Evolutionary conservation across 2,329 filamentous ascomycete species (phyloP).

Genomic region (Pestalotiopsis sp.): DNA sequence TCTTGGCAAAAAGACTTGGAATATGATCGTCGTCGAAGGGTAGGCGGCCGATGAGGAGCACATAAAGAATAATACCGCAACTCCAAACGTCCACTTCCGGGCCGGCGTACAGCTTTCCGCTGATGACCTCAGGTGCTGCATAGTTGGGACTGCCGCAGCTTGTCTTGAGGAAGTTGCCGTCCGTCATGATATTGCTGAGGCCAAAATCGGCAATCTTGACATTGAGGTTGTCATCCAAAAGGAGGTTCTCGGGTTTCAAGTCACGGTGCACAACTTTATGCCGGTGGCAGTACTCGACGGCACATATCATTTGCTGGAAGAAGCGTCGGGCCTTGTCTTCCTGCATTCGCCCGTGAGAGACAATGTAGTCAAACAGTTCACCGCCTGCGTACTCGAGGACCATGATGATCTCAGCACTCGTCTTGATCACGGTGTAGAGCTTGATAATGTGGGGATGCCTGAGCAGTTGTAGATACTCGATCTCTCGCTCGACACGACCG

Average conservation of each 20-base stretch:
- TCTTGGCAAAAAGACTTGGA: constrained; percentile 95
- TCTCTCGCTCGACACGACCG: constrained; percentile 94
- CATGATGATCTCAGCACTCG: constrained; percentile 94
- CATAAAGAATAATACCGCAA: constrained; percentile 87
- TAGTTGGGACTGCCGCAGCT: constrained; percentile 99
- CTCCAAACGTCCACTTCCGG: constrained; percentile 99
- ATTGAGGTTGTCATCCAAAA: constrained; percentile 92
- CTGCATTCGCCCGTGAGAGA: constrained; percentile 87
- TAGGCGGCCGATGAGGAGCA: constrained; percentile 76
- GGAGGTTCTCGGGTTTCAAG: constrained; percentile 93
- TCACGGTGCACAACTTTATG: constrained; percentile 99
- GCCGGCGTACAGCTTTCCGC: constrained; percentile 94
- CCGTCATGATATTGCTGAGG: constrained; percentile 99
- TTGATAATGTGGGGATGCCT: constrained; percentile 99
- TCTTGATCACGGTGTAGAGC: constrained; percentile 97
- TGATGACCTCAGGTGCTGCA: constrained; percentile 95
- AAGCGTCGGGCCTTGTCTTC: constrained; percentile 94
- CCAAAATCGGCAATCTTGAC: constrained; percentile 99
- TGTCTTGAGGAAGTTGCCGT: constrained; percentile 98
- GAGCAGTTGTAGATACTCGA: constrained; percentile 93
- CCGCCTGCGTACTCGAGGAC: constrained; percentile 96
- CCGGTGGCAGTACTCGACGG: constrained; percentile 97
- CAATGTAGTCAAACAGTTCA: constrained; percentile 97
- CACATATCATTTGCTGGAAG: constrained; percentile 98
- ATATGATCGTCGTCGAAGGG: constrained; percentile 99